Base-by-base conservation (phyloP, 768 basidiomycete genomes). In the Kwoniella pini region DNA sequence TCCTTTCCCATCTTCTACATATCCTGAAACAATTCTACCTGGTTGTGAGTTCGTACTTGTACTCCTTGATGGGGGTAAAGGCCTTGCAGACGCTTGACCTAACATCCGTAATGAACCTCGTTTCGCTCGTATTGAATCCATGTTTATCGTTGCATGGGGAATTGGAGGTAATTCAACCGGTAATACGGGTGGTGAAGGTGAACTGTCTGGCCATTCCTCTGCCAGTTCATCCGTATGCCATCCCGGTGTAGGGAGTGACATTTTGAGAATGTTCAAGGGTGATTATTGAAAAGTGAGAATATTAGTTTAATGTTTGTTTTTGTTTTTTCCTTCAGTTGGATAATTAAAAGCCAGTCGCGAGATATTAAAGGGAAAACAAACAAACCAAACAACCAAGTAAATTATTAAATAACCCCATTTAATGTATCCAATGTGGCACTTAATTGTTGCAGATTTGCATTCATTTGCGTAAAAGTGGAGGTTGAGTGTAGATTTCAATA, bases 191-290 rank as follows among this genome's bases (percentile, higher is more conserved):
- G 65, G 69, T 45, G 74, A 71, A 22, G 74, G 69, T 10, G 63
- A 57, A 10, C 63, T 67, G 58, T 91, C 90, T 60, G 89, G 82
- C 92, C 92, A 96, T 81, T 94, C 92, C 68, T 94, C 91, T 60
- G 86, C 87, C 6, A 96, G 84, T 74, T 94, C 92, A 54, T 90
- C 89, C 0, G 90, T 78, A 57, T 76, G 73, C 78, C 78, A 79
- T 26, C 65, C 75, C 21, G 77, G 76, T 0, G 64, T 62, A n/a
- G 56, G 33, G 43, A 56, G 42, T 11, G 62, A 17, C 62, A 64
- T 64, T 7, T 28, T 43, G 62, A 44, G 33, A 57, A 51, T 24
- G 15, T 39, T 40, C 6, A 24, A 24, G 17, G 7, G 11, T 45
- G 40, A 58, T 21, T 11, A 11, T 5, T 6, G 21, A 27, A 27